Conservation (phyloP, 441 rosid species). For the Jatropha podagrica region DNA sequence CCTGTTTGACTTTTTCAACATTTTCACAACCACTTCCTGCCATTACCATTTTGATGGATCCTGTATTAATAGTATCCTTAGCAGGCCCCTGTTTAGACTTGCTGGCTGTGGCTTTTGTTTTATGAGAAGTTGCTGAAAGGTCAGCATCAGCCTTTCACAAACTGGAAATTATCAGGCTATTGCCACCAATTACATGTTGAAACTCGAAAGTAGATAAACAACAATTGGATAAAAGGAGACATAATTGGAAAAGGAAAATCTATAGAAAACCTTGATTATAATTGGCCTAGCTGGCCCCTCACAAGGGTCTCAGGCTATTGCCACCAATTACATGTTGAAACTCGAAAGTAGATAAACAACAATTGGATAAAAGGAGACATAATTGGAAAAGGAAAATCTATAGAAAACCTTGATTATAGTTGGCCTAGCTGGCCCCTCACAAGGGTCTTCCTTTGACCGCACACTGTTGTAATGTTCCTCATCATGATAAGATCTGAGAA, state of each 20-base stretch:
- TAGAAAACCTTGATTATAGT: slow-evolving; percentile 65
- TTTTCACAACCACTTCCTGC: slow-evolving; percentile 73
- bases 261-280: slow-evolving; percentile 59
- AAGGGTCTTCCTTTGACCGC: slow-evolving; percentile 66
- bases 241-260: neutral
- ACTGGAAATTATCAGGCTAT: slow-evolving; percentile 48
- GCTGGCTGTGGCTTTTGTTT: slow-evolving; percentile 54
- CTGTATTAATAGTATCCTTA: slow-evolving; percentile 38
- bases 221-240: neutral
- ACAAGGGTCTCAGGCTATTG: slow-evolving; percentile 47
- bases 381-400: neutral
- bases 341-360: slow-evolving; percentile 9
- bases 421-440: slow-evolving; percentile 70
- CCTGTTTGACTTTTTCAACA: slow-evolving; percentile 71
- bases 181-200: slow-evolving; percentile 21
- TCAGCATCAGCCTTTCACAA: slow-evolving; percentile 90
- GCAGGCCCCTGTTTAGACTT: slow-evolving; percentile 44
- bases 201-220: slow-evolving; percentile 12
- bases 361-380: neutral
- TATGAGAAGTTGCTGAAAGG: slow-evolving; percentile 63
- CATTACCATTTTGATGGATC: slow-evolving; percentile 68
- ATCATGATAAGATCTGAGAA: slow-evolving; percentile 82
- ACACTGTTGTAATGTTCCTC: slow-evolving; percentile 92
- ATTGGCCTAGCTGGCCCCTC: slow-evolving; percentile 70
- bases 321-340: slow-evolving; percentile 21